A percentile compares a stretch with the other conserved stretches of the same genome.
phyloP scores from a whole-genome alignment of 805 yeast species.

The Lipomyces starkeyi region DNA sequence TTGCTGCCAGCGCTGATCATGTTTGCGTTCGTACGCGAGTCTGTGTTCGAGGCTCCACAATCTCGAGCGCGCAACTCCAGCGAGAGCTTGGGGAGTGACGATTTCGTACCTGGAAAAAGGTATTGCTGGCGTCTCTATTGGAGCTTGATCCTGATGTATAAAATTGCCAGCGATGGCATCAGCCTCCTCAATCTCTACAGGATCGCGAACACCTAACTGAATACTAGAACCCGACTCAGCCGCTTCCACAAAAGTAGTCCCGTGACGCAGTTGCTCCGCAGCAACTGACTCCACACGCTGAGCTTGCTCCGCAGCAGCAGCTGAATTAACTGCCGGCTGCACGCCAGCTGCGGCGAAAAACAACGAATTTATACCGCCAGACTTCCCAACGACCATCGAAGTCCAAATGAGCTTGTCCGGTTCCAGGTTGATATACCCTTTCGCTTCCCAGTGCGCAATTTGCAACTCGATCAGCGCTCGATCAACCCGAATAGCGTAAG shows the following conservation, averaged over 20 bases:
- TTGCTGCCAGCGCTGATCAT: not conserved
- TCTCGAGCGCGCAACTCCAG: slow-evolving; percentile 19
- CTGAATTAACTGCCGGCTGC: slow-evolving; percentile 14
- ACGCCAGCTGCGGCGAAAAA: slow-evolving; percentile 18
- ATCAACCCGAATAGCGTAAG: slow-evolving; percentile 62
- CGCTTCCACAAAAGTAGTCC: not conserved
- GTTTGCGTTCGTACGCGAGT: slow-evolving; percentile 15
- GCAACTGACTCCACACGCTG: not conserved
- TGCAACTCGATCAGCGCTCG: slow-evolving; percentile 51
- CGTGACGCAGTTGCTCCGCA: not conserved
- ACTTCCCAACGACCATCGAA: slow-evolving; percentile 81
- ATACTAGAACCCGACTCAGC: not conserved
- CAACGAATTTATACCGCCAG: slow-evolving; percentile 66
- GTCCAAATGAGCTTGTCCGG: slow-evolving; percentile 72
- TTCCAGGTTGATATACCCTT: slow-evolving; percentile 59
- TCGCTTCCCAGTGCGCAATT: slow-evolving; percentile 59
- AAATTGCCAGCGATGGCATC: not conserved
- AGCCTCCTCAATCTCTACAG: not conserved
- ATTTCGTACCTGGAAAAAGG: slow-evolving; percentile 23
- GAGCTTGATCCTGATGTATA: not conserved
- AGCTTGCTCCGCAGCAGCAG: not conserved
- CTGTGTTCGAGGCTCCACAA: slow-evolving; percentile 28
- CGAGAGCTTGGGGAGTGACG: slow-evolving; percentile 24
- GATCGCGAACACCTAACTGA: not conserved
- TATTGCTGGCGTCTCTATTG: slow-evolving; percentile 5